A percentile compares a stretch with the other conserved stretches of the same genome.
These are phyloP conservation scores for Phytophthora vignae DNA, from an alignment of 352 stramenopile genomes.

Conservation along the genomic window DNA sequence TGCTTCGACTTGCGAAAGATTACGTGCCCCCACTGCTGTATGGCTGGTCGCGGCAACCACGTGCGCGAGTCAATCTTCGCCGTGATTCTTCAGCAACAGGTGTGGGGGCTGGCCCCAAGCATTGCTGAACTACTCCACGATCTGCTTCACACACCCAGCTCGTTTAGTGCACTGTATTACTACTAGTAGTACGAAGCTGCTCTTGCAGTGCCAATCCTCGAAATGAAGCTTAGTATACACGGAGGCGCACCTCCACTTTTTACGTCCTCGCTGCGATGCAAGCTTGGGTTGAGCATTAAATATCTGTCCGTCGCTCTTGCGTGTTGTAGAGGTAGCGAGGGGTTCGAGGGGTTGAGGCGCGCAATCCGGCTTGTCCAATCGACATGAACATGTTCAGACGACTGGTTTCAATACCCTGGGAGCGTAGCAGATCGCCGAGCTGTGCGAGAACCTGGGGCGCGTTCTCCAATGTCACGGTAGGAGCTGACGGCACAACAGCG, in stretches of 20 bases:
- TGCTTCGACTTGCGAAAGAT: background rate
- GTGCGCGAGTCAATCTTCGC: too few species aligned
- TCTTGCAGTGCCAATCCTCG: background rate
- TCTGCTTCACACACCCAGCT: background rate
- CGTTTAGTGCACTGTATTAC: background rate
- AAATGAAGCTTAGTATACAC: background rate
- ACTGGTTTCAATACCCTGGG: slow-evolving; percentile 53
- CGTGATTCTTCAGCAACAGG: too few species aligned
- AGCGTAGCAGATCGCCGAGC: slow-evolving; percentile 56
- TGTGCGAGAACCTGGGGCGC: slow-evolving; percentile 53
- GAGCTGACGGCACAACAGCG: slow-evolving; percentile 21
- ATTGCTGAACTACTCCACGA: too few species aligned
- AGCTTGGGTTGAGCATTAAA: slow-evolving; percentile 40
- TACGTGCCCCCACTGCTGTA: background rate
- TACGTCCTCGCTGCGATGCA: background rate
- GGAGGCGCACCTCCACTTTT: background rate
- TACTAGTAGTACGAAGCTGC: background rate
- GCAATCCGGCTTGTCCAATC: slow-evolving; percentile 56
- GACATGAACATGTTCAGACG: slow-evolving; percentile 60
- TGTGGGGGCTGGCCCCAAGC: too few species aligned
- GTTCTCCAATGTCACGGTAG: slow-evolving; percentile 54
- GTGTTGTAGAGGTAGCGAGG: slow-evolving; percentile 64
- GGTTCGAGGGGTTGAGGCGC: slow-evolving; percentile 18
- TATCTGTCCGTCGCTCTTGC: slow-evolving; percentile 69
- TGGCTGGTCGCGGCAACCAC: background rate